Conservation (phyloP, 2,329 filamentous ascomycete species). For the Calonectria ilicicola region DNA sequence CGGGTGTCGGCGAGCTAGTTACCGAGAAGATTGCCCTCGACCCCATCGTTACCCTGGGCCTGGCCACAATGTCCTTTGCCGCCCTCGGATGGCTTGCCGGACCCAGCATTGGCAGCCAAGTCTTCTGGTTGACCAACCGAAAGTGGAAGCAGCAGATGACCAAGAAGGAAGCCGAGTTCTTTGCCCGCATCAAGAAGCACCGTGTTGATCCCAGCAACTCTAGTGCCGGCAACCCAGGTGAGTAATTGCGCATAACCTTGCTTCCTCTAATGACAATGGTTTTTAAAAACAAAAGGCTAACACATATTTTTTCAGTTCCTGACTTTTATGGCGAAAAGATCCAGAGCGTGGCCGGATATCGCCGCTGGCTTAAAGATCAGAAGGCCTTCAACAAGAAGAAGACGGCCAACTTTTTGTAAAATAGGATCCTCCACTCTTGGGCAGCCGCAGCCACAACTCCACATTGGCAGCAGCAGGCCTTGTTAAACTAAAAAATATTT, state of each 20-base stretch:
- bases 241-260: conserved; percentile 32
- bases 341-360: conserved; percentile 88
- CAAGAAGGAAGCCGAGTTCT: conserved; percentile 94
- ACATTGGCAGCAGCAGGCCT: conserved; percentile 21
- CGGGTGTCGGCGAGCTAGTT: conserved; percentile 78
- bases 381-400: conserved; percentile 97
- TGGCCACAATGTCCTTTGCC: conserved; percentile 81
- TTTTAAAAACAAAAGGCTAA: conserved; percentile 30
- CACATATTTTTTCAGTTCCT: conserved; percentile 68
- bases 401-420: conserved; percentile 73
- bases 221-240: conserved; percentile 86
- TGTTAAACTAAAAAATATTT: conserved; percentile 9
- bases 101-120: conserved; percentile 81
- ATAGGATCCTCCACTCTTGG: neutral
- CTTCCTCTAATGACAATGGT: neutral
- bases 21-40: conserved; percentile 83
- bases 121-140: conserved; percentile 83
- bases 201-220: conserved; percentile 91
- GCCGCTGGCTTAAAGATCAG: conserved; percentile 98
- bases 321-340: conserved; percentile 99
- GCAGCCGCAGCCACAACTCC: conserved; percentile 9
- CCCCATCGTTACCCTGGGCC: conserved; percentile 85
- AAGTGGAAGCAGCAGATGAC: conserved; percentile 79
- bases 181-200: conserved; percentile 89
- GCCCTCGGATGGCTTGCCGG: conserved; percentile 91